Percentiles rank a stretch among this genome's conserved stretches.
Conservation (phyloP, 306 rosid species). For the Boehmeria nivea region DNA sequence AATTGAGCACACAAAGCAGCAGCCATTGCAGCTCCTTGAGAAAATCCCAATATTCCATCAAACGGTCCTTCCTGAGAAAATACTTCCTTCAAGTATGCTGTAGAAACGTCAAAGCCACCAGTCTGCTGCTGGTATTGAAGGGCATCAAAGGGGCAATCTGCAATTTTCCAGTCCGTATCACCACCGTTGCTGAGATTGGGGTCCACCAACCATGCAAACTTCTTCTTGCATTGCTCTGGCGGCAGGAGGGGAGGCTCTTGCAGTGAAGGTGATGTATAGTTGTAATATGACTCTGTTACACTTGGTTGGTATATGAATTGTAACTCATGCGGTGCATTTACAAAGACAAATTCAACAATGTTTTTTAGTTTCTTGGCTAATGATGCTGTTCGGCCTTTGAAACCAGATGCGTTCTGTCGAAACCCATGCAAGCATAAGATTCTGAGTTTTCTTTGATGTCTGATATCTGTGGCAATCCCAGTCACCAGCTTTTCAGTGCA, state of each 20-base stretch:
- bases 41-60: conserved; percentile 82
- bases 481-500: conserved; percentile 5
- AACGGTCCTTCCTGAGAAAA: conserved; percentile 65
- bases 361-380: conserved; percentile 72
- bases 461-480: conserved; percentile 40
- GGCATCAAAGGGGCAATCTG: conserved; percentile 65
- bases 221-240: conserved; percentile 55
- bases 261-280: conserved; percentile 26
- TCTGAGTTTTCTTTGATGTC: conserved; percentile 56
- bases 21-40: conserved; percentile 93
- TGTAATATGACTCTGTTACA: conserved; percentile 1
- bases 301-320: conserved; percentile 73
- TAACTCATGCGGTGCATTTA: conserved; percentile 82
- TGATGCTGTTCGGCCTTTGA: conserved; percentile 86
- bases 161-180: conserved; percentile 52
- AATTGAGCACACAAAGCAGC: conserved; percentile 52
- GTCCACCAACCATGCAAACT: conserved; percentile 75
- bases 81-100: conserved; percentile 46
- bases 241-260: conserved; percentile 47
- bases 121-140: conserved; percentile 78
- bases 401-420: conserved; percentile 83
- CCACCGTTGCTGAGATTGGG: conserved; percentile 29
- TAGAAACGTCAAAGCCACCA: conserved; percentile 55
- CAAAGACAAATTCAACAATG: conserved; percentile 57
- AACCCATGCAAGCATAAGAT: conserved; percentile 91